phyloP scores from a whole-genome alignment of 805 yeast genomes.

The Hemisphaericaspora nanyangensis region DNA sequence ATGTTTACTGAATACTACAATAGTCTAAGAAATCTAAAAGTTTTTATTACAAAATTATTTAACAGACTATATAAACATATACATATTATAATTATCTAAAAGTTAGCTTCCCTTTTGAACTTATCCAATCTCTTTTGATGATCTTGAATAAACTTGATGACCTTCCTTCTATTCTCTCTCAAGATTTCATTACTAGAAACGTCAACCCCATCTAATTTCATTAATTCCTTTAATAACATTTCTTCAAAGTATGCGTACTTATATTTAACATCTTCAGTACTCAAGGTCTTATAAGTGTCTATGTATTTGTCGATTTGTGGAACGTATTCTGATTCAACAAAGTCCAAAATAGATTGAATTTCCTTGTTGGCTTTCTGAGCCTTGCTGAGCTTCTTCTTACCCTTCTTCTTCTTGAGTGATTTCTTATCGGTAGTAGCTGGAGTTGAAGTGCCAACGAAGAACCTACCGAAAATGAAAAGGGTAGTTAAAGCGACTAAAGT shows the following conservation, averaged over 20 bases:
- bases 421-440: constrained; percentile 3
- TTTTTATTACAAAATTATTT: no score
- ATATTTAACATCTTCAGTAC: constrained; percentile 36
- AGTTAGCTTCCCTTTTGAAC: constrained; percentile 29
- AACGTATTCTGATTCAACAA: constrained; percentile 37
- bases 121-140: constrained; percentile 55
- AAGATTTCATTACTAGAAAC: constrained; percentile 46
- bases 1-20: no score
- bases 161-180: constrained; percentile 54
- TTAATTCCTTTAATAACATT: constrained; percentile 58
- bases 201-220: constrained; percentile 65
- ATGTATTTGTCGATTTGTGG: constrained; percentile 35
- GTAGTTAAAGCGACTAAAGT: constrained; percentile 28
- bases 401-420: constrained; percentile 25
- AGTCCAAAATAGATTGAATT: constrained; percentile 37
- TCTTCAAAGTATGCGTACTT: constrained; percentile 61
- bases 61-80: no score
- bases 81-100: constrained; percentile 10
- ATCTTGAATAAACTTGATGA: constrained; percentile 57
- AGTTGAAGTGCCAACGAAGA: constrained; percentile 11
- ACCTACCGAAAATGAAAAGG: constrained; percentile 18
- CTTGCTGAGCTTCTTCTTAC: constrained; percentile 33
- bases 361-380: constrained; percentile 39
- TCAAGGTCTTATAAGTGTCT: constrained; percentile 21
- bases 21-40: no score